Base-by-base conservation (phyloP, 2,329 filamentous ascomycete species). In the Monosporascus sp. region DNA sequence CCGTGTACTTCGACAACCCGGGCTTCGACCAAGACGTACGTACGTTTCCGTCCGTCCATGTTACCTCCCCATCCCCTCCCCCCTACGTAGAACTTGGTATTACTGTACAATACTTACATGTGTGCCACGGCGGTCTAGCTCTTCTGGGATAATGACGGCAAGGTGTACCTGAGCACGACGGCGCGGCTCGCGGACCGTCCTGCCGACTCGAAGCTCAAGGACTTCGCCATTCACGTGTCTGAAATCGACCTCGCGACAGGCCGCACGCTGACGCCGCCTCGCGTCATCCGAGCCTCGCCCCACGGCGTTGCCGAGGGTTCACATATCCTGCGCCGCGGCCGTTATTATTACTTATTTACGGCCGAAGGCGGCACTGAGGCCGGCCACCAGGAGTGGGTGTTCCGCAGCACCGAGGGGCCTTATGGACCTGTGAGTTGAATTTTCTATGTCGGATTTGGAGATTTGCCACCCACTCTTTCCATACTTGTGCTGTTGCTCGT, bases 11-110 rank as follows among this genome's bases (percentile, higher is more conserved):
- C 56, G 79, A 81, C 50, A 75, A 79, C 44, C 70, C 75, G 1
- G 77, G 77, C 1, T 79, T 80, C 51, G 77, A 81, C 55, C 78
- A 80, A 61, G 77, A 79, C 62, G 75, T 77, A 61, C 58, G 68
- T 66, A 34, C 9, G 25, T 27, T 6, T 14, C 11, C 31, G 31
- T 14, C 31, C 4, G 4, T 5, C 3, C 31, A 22, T 17, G 11
- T 3, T 41, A 51, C 22, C 31, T 18, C 36, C 20, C 14, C 15
- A 44, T 15, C 3, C 17, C 17, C 14, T 18, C 27, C 6, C 3
- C 17, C 18, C 37, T 11, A 3, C 17, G 17, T 11, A 17, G 15
- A 9, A 18, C 44, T 46, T 46, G 15, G 2, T 31, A 5, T 14
- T 24, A 44, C 22, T 17, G 17, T n/a, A 27, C 8, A 45, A 22